Evolutionary conservation across 768 basidiomycete species (phyloP).

Genomic region (Boletus edulis): DNA sequence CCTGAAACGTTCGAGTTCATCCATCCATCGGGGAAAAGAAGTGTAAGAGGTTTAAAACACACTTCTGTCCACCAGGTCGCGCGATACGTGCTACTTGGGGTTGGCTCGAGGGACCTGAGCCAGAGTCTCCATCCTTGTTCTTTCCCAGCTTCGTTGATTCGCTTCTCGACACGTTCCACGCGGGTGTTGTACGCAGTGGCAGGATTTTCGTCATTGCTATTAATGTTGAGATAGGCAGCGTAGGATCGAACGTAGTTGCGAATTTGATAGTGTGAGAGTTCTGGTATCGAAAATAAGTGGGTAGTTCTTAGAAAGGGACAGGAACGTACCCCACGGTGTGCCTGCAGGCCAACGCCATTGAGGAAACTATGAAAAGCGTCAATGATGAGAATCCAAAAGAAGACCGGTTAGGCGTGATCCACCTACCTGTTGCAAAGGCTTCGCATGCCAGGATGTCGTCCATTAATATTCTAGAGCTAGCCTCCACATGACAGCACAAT

Average conservation of each 20-base stretch:
- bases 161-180: slow-evolving; percentile 45
- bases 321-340: slow-evolving; percentile 11
- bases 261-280: slow-evolving; percentile 33
- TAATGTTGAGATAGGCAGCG: slow-evolving; percentile 10
- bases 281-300: slow-evolving; percentile 8
- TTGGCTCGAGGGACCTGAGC: slow-evolving; percentile 5
- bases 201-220: slow-evolving; percentile 37
- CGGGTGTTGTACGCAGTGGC: slow-evolving; percentile 45
- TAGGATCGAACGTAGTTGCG: slow-evolving; percentile 31
- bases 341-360: slow-evolving; percentile 18
- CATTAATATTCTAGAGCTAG: background rate
- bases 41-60: background rate
- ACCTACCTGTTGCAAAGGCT: slow-evolving; percentile 5
- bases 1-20: background rate
- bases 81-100: slow-evolving; percentile 16
- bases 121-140: slow-evolving; percentile 16
- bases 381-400: background rate
- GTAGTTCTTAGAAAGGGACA: background rate
- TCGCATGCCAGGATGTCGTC: background rate
- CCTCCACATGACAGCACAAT: background rate
- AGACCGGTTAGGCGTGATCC: background rate
- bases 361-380: background rate
- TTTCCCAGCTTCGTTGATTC: slow-evolving; percentile 14
- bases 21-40: too few relatives aligned
- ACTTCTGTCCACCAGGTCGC: slow-evolving; percentile 31